Base-by-base conservation (phyloP, 2,329 filamentous ascomycete genomes). In the Rutstroemia sydowiana region DNA sequence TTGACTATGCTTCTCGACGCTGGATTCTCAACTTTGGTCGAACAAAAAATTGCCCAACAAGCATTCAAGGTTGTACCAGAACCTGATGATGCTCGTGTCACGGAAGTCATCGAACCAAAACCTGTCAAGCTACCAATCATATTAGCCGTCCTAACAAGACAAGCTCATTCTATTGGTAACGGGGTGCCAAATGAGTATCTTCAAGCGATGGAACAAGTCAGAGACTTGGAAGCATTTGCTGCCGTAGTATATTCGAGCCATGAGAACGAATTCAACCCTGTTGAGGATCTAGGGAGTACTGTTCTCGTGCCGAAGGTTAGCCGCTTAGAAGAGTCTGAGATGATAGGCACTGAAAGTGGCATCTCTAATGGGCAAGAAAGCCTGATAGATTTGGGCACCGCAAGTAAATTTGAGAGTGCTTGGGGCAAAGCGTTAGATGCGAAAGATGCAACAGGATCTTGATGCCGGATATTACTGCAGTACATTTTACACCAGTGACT, bases 231-330 rank as follows among this genome's bases (percentile, higher is more conserved):
- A 66, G 87, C 85, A 0, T 95, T 95, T 66, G 86, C 88, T 1
- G 88, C 89, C 1, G 85, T 95, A 1, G 88, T 95, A 36, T 95
- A 93, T 68, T 88, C 84, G 46, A 91, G 85, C 65, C 93, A 95
- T 67, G 93, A 81, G 81, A 81, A 74, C 56, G 81, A 85, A 69
- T 79, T 85, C 52, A 73, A 70, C 16, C 64, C 63, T 1, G 51
- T 62, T 43, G 53, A 57, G 9, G 58, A 57, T 8, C 55, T 61
- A 42, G 53, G 45, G 10, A 57, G 52, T 43, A 48, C 51, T 18
- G 32, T 56, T 2, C 55, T 61, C 5, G 48, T 55, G 6, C 44
- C 55, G 36, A 58, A 59, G 34, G 56, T 57, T 43, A 48, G 46
- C 2, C 52, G 23, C 23, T 26, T 54, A 23, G 50, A 36, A 26